A percentile compares a stretch with the other conserved stretches of the same genome.
These are phyloP conservation scores for Marsdenia floribunda DNA, from an alignment of 257 asterid genomes.

Conservation along the genomic window DNA sequence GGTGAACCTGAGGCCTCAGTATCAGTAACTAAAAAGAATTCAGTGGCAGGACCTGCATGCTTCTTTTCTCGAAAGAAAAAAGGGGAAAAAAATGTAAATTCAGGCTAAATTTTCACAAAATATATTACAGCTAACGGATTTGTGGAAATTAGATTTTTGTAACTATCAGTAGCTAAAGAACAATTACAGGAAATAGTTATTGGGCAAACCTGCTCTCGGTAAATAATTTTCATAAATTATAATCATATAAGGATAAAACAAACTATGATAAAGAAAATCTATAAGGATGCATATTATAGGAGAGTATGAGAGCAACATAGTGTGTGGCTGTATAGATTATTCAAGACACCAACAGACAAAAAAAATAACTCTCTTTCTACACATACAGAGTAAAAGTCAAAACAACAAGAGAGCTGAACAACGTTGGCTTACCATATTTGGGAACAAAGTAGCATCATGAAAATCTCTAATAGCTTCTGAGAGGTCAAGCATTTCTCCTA, in stretches of 20 bases:
- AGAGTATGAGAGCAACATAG: not conserved
- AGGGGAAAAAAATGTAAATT: not conserved
- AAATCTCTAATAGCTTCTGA: conserved; percentile 93
- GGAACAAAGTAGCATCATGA: conserved; percentile 76
- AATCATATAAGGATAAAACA: not conserved
- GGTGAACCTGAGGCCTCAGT: conserved; percentile 87
- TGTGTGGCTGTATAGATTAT: not conserved
- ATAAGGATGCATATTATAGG: not conserved
- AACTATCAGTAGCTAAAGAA: not conserved
- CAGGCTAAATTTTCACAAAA: not conserved
- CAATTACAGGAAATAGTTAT: not conserved
- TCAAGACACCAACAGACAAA: not conserved
- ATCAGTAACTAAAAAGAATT: conserved; percentile 78
- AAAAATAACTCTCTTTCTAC: not conserved
- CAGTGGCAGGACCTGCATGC: conserved; percentile 75
- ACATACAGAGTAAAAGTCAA: not conserved
- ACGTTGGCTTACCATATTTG: conserved; percentile 65
- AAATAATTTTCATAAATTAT: not conserved
- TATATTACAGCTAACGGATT: not conserved
- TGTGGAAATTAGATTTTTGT: not conserved
- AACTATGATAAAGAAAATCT: not conserved
- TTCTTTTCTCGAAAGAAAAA: conserved; percentile 40
- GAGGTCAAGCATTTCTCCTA: conserved; percentile 86
- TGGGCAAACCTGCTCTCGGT: not conserved
- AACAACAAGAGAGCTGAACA: not conserved